Evolutionary conservation across 768 basidiomycete genomes (phyloP), one percentile per base, ranked within the genome.

Genomic region (Calocybe cyanea): DNA sequence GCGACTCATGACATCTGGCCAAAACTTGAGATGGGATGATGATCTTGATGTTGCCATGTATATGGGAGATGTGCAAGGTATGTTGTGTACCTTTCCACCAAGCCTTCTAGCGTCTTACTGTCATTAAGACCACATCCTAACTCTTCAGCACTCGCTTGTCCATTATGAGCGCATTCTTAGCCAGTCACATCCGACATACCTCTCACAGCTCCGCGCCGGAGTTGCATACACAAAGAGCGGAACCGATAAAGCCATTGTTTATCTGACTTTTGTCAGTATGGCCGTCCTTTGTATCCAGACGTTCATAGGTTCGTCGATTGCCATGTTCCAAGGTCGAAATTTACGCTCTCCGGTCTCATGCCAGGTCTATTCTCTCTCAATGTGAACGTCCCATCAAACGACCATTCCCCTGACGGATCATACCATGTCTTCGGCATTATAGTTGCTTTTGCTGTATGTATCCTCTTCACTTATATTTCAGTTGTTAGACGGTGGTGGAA

Each of bases 41-140:
- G 77, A 81, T 41, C 63, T 74, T 17, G 89, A 91, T 52, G 78
- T 95, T 18, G 83, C 80, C 9, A 87, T 92, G 2, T 92, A 95
- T 60, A 79, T 94, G 68, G 90, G 89, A 18, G 93, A 97, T 62
- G 78, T 97, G 1, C 89, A 93, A 71, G 93, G 93, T 92, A 52
- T 38, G 71, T 55, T 18, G 34, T 47, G 0, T 21, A 25, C 7
- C 42, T 43, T 7, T 32, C 14, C 20, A 3, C n/a, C n/a, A 18
- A 14, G 19, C 25, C 32, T 21, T 33, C 7, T 18, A 34, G 17
- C 17, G 21, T 15, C 48, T 54, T 31, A 54, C 46, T 46, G 30
- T 42, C 21, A 15, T 34, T 23, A 45, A 93, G 93, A 97, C 64
- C 94, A 97, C 61, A 92, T 96, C 53, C 63, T 93, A 18, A 83